Evolutionary conservation across 208 protist species (phyloP).

Genomic region (Crithidia bombi): DNA sequence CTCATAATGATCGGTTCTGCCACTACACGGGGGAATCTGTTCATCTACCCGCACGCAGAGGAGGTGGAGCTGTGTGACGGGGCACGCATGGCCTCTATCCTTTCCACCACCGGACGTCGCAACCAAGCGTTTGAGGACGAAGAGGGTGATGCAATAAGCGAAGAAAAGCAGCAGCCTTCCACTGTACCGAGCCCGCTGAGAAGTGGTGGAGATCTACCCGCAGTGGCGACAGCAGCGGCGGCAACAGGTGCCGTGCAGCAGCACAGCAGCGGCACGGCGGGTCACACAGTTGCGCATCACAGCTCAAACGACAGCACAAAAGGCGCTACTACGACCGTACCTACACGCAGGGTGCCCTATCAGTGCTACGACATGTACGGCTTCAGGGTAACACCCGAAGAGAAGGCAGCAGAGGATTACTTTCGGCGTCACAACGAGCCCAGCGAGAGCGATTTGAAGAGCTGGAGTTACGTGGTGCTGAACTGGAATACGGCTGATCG

Average conservation of each 20-base stretch:
- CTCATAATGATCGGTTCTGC: neutral
- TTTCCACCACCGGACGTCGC: constrained; percentile 48
- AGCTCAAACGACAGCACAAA: neutral
- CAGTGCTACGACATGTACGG: constrained; percentile 68
- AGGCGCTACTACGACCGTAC: neutral
- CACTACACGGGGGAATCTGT: constrained; percentile 1
- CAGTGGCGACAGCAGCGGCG: neutral
- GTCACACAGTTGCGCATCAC: neutral
- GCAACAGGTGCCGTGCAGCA: neutral
- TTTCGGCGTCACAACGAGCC: constrained; percentile 19
- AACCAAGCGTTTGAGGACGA: constrained; percentile 1
- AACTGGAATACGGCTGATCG: constrained; percentile 39
- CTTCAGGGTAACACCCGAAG: constrained; percentile 65
- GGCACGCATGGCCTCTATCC: constrained; percentile 18
- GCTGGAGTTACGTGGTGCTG: constrained; percentile 40
- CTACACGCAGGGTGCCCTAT: neutral
- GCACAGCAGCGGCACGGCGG: neutral
- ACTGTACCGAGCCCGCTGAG: constrained; percentile 10
- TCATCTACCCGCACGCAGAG: constrained; percentile 41
- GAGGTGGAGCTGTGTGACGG: constrained; percentile 43
- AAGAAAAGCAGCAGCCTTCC: constrained; percentile 11
- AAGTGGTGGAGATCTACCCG: neutral
- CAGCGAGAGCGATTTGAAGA: constrained; percentile 8
- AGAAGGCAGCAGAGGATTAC: constrained; percentile 74
- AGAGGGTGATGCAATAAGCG: constrained; percentile 1